Evolutionary conservation across 2,329 filamentous ascomycete species (phyloP).

Genomic region (Neophaeococcomyces mojaviensis): DNA sequence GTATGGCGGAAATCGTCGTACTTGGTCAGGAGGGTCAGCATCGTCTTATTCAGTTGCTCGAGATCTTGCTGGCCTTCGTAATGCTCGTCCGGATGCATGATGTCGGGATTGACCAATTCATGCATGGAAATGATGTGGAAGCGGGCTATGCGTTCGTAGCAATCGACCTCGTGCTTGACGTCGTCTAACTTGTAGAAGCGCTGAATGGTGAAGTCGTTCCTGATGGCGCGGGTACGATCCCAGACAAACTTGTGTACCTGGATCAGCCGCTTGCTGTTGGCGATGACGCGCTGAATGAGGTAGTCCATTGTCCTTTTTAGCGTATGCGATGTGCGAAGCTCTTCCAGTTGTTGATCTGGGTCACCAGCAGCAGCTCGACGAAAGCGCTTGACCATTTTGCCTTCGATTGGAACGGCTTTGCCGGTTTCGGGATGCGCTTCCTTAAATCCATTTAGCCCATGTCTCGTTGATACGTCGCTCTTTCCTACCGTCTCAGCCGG

Average conservation of each 20-base stretch:
- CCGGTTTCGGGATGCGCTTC: constrained; percentile 16
- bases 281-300: constrained; percentile 44
- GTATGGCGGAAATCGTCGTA: constrained; percentile 49
- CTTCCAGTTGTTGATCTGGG: constrained; percentile 56
- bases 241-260: constrained; percentile 57
- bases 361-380: constrained; percentile 55
- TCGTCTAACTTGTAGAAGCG: constrained; percentile 51
- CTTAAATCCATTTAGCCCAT: constrained; percentile 6
- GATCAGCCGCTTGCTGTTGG: constrained; percentile 41
- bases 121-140: constrained; percentile 58
- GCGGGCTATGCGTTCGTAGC: constrained; percentile 55
- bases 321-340: constrained; percentile 51
- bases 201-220: constrained; percentile 59
- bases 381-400: constrained; percentile 58
- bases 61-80: constrained; percentile 54
- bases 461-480: neutral
- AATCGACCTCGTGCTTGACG: constrained; percentile 50
- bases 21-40: constrained; percentile 54
- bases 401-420: constrained; percentile 37
- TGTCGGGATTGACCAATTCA: constrained; percentile 46
- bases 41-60: constrained; percentile 57
- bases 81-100: constrained; percentile 41
- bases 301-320: constrained; percentile 43
- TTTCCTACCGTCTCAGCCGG: constrained; percentile 49
- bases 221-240: constrained; percentile 57